phyloP scores from a whole-genome alignment of 2,329 filamentous ascomycete species.

The Trichoderma sp. region DNA sequence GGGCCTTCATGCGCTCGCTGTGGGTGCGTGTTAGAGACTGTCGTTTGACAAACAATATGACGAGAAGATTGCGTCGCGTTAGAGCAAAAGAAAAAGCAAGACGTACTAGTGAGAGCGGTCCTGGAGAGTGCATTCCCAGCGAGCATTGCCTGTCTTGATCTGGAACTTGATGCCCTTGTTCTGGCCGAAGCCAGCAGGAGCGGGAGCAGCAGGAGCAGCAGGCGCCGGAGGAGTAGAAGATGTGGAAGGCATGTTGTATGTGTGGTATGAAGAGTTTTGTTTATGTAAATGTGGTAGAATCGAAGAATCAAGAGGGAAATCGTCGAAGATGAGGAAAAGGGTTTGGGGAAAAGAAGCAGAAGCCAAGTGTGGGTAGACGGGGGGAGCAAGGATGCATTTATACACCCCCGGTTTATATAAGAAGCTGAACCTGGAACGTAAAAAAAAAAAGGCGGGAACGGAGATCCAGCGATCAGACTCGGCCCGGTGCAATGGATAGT shows the following conservation, averaged over 20 bases:
- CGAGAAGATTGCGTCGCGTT: neutral
- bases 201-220: constrained; percentile 12
- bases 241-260: constrained; percentile 21
- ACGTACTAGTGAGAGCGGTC: constrained; percentile 46
- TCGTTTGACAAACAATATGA: neutral
- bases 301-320: neutral
- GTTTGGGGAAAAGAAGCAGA: neutral
- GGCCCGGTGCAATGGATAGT: neutral
- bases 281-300: neutral
- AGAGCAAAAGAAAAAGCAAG: neutral
- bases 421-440: neutral
- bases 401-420: neutral
- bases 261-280: neutral
- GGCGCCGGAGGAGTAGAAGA: constrained; percentile 21
- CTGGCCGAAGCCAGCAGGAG: constrained; percentile 33
- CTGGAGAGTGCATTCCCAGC: constrained; percentile 41
- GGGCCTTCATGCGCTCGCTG: constrained; percentile 42
- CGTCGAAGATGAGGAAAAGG: neutral
- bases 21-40: constrained; percentile 16
- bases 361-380: neutral
- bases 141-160: constrained; percentile 42
- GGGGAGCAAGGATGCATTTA: constrained; percentile 1
- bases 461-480: constrained; percentile 9
- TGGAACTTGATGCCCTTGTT: constrained; percentile 44
- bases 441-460: constrained; percentile 1